These are phyloP conservation scores for Salix udensis DNA, from an alignment of 345 rosid genomes.

Conservation along the genomic window DNA sequence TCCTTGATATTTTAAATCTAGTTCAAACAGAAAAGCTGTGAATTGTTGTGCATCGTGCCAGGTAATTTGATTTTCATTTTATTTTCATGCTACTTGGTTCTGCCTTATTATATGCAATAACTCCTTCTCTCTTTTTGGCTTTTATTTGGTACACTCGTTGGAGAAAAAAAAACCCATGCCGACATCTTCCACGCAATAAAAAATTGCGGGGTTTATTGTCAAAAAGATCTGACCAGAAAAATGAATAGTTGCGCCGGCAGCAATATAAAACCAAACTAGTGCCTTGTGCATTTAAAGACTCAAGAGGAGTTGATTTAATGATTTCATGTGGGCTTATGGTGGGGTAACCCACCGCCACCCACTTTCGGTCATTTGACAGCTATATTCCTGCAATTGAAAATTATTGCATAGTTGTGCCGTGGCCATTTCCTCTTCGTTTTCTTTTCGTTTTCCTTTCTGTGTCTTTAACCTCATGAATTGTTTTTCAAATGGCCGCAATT, in stretches of 20 bases:
- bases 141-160: neutral
- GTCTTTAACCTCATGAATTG: neutral
- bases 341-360: neutral
- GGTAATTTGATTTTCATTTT: neutral
- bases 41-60: neutral
- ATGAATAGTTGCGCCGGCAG: neutral
- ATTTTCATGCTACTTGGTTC: neutral
- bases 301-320: neutral
- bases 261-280: neutral
- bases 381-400: conserved; percentile 4
- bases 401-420: neutral
- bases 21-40: neutral
- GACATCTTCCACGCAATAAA: neutral
- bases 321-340: neutral
- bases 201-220: neutral
- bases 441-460: neutral
- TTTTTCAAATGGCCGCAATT: neutral
- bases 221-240: neutral
- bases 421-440: neutral
- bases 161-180: neutral
- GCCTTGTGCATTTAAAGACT: neutral
- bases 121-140: neutral
- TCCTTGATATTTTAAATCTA: neutral
- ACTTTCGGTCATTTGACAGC: neutral
- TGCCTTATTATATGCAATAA: neutral